These are phyloP conservation scores for Aspergillus biplanus DNA, from an alignment of 495 filamentous ascomycete species.

Conservation along the genomic window DNA sequence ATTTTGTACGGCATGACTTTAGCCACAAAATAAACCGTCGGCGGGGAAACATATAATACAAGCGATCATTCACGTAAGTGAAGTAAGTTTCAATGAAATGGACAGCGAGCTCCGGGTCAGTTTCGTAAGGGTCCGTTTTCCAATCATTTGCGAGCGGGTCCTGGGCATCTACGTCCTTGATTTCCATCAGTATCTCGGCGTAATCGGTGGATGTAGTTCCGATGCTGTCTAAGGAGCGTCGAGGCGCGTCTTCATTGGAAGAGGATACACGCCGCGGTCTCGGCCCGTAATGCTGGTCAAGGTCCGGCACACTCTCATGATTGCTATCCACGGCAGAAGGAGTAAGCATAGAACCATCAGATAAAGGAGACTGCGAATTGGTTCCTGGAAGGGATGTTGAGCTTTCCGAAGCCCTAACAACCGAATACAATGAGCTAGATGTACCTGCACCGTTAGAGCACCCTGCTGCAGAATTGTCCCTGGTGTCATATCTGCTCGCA, in stretches of 20 bases:
- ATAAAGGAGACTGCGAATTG: constrained; percentile 41
- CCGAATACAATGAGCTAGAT: constrained; percentile 38
- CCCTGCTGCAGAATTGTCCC: constrained; percentile 27
- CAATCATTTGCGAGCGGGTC: constrained; percentile 59
- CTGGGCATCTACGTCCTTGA: constrained; percentile 35
- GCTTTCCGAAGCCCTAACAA: constrained; percentile 40
- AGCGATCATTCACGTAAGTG: constrained; percentile 52
- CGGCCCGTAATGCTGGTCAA: constrained; percentile 31
- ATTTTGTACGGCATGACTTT: constrained; percentile 54
- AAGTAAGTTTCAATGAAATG: constrained; percentile 62
- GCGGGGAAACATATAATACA: constrained; percentile 62
- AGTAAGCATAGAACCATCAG: constrained; percentile 37
- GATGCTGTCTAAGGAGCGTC: constrained; percentile 19
- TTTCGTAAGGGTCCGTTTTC: constrained; percentile 66
- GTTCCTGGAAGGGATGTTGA: constrained; percentile 41
- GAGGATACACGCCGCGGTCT: constrained; percentile 24
- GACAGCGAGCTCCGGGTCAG: constrained; percentile 48
- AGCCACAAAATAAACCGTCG: constrained; percentile 57
- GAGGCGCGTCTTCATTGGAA: constrained; percentile 22
- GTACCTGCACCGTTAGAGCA: constrained; percentile 33
- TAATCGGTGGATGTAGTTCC: constrained; percentile 31
- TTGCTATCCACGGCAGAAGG: constrained; percentile 34
- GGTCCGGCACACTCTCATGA: constrained; percentile 33
- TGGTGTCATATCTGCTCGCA: constrained; percentile 29
- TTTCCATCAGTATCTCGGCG: constrained; percentile 38